Evolutionary conservation across 2,329 filamentous ascomycete genomes (phyloP).

Genomic region (Fusarium fracticaudum): DNA sequence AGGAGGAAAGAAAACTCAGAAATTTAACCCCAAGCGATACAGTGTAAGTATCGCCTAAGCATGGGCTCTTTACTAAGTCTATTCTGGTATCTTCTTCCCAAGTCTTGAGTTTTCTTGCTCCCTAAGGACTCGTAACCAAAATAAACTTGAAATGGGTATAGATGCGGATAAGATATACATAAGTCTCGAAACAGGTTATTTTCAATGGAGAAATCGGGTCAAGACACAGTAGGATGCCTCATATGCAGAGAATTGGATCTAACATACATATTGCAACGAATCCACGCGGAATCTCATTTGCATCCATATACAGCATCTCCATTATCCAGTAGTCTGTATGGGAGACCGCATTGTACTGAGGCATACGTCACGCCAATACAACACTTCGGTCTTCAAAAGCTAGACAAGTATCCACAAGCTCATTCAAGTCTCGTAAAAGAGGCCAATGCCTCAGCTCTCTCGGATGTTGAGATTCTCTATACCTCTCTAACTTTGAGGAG

Average conservation of each 20-base stretch:
- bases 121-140: too few species aligned
- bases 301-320: neutral
- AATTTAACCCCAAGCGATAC: too few species aligned
- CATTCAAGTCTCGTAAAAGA: neutral
- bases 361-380: neutral
- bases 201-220: neutral
- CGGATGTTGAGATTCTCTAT: neutral
- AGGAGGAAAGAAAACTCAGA: too few species aligned
- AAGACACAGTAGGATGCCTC: neutral
- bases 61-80: too few species aligned
- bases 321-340: neutral
- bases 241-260: neutral
- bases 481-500: neutral
- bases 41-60: too few species aligned
- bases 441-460: neutral
- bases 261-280: neutral
- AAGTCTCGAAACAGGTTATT: neutral
- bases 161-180: neutral
- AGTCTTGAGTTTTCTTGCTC: too few species aligned
- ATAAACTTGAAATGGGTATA: neutral
- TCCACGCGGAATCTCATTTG: neutral
- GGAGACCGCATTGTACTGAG: neutral
- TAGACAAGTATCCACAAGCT: neutral
- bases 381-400: neutral
- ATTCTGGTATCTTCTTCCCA: too few species aligned